A percentile compares a stretch with the other conserved stretches of the same genome.
Evolutionary conservation across 345 rosid species (phyloP).

Genomic region (Gossypium longicalyx): DNA sequence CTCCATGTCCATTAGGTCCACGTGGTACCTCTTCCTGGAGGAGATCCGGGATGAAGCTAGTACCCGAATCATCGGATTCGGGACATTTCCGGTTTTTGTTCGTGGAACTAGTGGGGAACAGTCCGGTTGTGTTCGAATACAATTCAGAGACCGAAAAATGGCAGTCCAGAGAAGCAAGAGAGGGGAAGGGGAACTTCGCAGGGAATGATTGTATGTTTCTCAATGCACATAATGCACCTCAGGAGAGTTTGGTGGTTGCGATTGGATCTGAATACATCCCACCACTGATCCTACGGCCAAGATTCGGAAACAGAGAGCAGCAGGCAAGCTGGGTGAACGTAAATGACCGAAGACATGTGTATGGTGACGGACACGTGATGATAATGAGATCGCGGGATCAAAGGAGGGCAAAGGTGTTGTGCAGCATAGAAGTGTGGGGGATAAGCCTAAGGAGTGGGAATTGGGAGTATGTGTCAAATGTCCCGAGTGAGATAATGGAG

Average conservation of each 20-base stretch:
- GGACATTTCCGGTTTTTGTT: constrained; percentile 58
- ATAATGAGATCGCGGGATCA: constrained; percentile 32
- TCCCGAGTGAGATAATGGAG: constrained; percentile 36
- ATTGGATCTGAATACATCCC: constrained; percentile 17
- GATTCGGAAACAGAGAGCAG: constrained; percentile 19
- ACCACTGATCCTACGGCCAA: constrained; percentile 41
- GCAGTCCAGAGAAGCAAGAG: constrained; percentile 38
- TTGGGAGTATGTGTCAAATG: constrained; percentile 47
- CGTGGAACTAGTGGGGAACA: constrained; percentile 50
- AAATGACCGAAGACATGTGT: constrained; percentile 36
- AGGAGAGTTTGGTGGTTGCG: constrained; percentile 40
- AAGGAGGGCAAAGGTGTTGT: constrained; percentile 26
- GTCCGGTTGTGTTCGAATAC: constrained; percentile 48
- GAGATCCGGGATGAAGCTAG: constrained; percentile 42
- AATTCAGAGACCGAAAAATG: constrained; percentile 43
- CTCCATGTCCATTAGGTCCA: constrained; percentile 71
- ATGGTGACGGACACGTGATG: constrained; percentile 63
- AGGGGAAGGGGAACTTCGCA: neutral
- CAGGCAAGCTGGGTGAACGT: constrained; percentile 13
- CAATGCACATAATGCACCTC: constrained; percentile 40
- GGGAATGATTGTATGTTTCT: constrained; percentile 33
- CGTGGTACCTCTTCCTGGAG: constrained; percentile 88
- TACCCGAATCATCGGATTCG: constrained; percentile 27
- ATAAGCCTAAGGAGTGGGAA: constrained; percentile 7
- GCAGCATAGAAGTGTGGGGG: constrained; percentile 1